Conservation (phyloP, 345 rosid genomes). For the Citrus cavaleriei region DNA sequence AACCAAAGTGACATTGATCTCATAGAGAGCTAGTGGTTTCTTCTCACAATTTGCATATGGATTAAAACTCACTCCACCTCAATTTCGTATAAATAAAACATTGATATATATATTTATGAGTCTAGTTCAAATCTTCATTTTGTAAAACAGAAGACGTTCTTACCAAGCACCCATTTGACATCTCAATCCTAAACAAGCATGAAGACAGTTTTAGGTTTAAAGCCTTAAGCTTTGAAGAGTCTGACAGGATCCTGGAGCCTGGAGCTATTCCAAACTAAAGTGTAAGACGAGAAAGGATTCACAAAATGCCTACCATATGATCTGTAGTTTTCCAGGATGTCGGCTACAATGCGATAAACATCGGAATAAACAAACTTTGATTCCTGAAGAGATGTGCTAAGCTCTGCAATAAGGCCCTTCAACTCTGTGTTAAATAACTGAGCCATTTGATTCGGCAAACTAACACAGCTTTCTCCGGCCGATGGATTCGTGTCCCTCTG, state of each 20-base stretch:
- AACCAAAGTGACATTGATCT: too few relatives aligned
- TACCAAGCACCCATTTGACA: too few relatives aligned
- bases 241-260: background rate
- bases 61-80: too few relatives aligned
- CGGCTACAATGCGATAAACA: slow-evolving; percentile 47
- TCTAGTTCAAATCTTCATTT: background rate
- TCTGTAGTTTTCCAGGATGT: slow-evolving; percentile 46
- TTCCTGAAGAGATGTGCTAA: slow-evolving; percentile 36
- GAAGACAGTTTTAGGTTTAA: too few relatives aligned
- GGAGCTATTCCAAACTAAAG: background rate
- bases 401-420: slow-evolving; percentile 38
- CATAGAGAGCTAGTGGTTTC: too few relatives aligned
- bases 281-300: background rate
- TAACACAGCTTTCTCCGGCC: slow-evolving; percentile 43
- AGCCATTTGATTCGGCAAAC: slow-evolving; percentile 58
- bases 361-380: slow-evolving; percentile 54
- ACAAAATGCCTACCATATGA: slow-evolving; percentile 40
- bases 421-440: slow-evolving; percentile 45
- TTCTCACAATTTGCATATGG: too few relatives aligned
- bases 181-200: too few relatives aligned
- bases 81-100: too few relatives aligned
- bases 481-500: slow-evolving; percentile 49
- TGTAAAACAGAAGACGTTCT: too few relatives aligned
- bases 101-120: background rate
- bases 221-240: too few relatives aligned